Conservation (phyloP, 2,329 filamentous ascomycete genomes). For the Fusarium sp. region DNA sequence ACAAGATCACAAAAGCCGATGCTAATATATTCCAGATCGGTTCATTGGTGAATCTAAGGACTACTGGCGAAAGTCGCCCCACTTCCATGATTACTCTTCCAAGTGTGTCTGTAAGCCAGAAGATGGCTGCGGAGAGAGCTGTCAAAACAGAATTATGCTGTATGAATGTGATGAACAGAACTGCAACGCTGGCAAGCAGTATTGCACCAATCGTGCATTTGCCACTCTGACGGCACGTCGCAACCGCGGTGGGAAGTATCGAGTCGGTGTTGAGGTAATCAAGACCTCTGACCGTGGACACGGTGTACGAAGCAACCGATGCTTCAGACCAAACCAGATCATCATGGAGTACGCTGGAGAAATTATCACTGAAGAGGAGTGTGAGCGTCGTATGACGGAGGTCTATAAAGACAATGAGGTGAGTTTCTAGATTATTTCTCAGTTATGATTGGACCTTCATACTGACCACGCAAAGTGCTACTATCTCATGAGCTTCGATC, state of each 20-base stretch:
- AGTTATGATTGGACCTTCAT: slow-evolving; percentile 4
- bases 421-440: slow-evolving; percentile 49
- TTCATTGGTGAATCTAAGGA: slow-evolving; percentile 87
- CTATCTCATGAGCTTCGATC: slow-evolving; percentile 98
- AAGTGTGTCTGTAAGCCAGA: slow-evolving; percentile 83
- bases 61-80: slow-evolving; percentile 83
- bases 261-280: slow-evolving; percentile 94
- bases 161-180: slow-evolving; percentile 96
- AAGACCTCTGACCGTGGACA: slow-evolving; percentile 90
- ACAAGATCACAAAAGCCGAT: slow-evolving; percentile 29
- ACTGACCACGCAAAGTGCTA: slow-evolving; percentile 77
- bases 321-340: slow-evolving; percentile 89
- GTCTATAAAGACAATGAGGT: slow-evolving; percentile 95
- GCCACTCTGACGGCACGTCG: slow-evolving; percentile 80
- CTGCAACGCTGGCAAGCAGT: slow-evolving; percentile 79
- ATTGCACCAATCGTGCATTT: slow-evolving; percentile 90
- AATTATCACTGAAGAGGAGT: slow-evolving; percentile 95
- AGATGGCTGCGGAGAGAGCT: slow-evolving; percentile 86
- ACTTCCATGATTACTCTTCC: slow-evolving; percentile 78
- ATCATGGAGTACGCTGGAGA: slow-evolving; percentile 99
- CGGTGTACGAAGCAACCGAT: slow-evolving; percentile 90
- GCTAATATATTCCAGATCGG: slow-evolving; percentile 71
- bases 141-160: slow-evolving; percentile 95
- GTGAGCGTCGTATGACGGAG: slow-evolving; percentile 91
- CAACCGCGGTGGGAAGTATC: slow-evolving; percentile 84